Percentiles rank a stretch among this genome's conserved stretches.
Evolutionary conservation across 2,329 filamentous ascomycete genomes (phyloP).

Genomic region (Tricladium varicosporioides): DNA sequence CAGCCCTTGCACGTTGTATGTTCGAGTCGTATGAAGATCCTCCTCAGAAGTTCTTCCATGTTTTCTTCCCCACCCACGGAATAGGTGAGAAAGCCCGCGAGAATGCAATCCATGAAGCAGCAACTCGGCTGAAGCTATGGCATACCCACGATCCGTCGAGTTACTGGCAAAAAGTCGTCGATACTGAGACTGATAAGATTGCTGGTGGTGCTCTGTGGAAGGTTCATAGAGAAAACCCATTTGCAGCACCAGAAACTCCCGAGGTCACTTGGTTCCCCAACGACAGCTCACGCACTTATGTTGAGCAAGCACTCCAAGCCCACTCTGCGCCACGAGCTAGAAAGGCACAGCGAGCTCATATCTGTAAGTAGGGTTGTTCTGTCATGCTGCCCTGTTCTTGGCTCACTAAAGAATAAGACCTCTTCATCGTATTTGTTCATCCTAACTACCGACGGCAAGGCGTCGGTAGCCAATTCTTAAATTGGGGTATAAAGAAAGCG

Average conservation of each 20-base stretch:
- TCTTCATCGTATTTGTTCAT: constrained; percentile 9
- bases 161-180: constrained; percentile 9
- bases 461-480: neutral
- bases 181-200: constrained; percentile 6
- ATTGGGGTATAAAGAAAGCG: constrained; percentile 7
- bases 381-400: neutral
- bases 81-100: constrained; percentile 4
- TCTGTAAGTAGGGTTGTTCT: constrained; percentile 7
- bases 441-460: constrained; percentile 11
- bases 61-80: constrained; percentile 8
- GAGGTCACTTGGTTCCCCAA: constrained; percentile 8
- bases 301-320: constrained; percentile 1
- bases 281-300: constrained; percentile 4
- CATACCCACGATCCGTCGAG: constrained; percentile 6
- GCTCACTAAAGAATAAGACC: constrained; percentile 5
- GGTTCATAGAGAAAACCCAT: constrained; percentile 7
- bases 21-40: constrained; percentile 10
- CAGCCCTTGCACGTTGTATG: constrained; percentile 30
- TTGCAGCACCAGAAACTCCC: neutral
- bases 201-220: constrained; percentile 7
- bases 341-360: constrained; percentile 2
- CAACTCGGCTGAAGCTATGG: constrained; percentile 10
- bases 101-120: constrained; percentile 9
- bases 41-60: constrained; percentile 1
- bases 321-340: constrained; percentile 2